A percentile compares a stretch with the other conserved stretches of the same genome.
Conservation (phyloP, 2,329 filamentous ascomycete species). For the Curvularia hawaiiensis region DNA sequence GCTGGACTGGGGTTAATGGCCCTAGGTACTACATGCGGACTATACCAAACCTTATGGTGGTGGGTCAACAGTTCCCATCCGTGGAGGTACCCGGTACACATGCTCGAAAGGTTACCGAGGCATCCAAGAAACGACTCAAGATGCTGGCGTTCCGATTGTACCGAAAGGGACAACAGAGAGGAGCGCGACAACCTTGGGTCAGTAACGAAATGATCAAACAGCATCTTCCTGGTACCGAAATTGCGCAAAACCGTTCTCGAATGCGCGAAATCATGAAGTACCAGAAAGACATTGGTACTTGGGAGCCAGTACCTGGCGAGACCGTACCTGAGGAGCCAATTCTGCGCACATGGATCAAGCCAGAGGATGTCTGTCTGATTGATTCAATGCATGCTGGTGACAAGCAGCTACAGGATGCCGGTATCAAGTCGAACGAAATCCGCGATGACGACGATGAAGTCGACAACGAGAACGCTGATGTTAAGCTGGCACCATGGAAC, state of each 20-base stretch:
- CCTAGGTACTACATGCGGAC: conserved; percentile 83
- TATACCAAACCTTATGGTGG: conserved; percentile 87
- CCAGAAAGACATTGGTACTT: conserved; percentile 84
- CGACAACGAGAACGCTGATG: conserved; percentile 77
- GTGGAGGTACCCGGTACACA: conserved; percentile 93
- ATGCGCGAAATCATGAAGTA: conserved; percentile 96
- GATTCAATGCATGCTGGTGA: conserved; percentile 97
- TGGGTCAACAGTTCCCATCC: conserved; percentile 91
- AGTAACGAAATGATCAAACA: conserved; percentile 66
- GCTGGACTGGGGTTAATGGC: conserved; percentile 77
- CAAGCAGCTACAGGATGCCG: conserved; percentile 88
- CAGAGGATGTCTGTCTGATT: conserved; percentile 91
- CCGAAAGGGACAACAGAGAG: conserved; percentile 71
- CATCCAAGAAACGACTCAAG: conserved; percentile 95
- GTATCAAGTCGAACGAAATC: conserved; percentile 73
- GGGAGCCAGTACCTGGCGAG: conserved; percentile 73
- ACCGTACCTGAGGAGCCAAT: conserved; percentile 78
- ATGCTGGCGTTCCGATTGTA: conserved; percentile 94
- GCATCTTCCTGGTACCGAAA: conserved; percentile 90
- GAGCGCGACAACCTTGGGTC: conserved; percentile 79
- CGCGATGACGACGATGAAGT: conserved; percentile 66
- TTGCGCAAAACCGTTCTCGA: conserved; percentile 95
- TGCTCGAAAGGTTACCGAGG: conserved; percentile 92
- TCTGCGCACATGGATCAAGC: conserved; percentile 87
- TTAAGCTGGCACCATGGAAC: conserved; percentile 94